Percentiles rank a stretch among this genome's conserved stretches.
Conservation (phyloP, 1,284 basidiomycete species). For the Singerocomus inundabilis region DNA sequence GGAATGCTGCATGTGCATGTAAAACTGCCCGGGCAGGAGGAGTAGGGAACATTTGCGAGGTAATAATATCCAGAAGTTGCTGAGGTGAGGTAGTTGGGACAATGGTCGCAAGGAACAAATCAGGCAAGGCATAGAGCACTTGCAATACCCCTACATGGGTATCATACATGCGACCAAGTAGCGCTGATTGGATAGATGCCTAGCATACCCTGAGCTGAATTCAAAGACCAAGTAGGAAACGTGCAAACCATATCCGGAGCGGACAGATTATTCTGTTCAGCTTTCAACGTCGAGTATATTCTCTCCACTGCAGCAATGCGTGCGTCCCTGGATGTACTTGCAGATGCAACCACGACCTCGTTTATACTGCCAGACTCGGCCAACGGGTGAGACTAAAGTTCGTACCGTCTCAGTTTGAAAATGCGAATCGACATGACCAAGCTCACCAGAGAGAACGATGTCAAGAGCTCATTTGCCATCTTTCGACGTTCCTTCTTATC, state of each 20-base stretch:
- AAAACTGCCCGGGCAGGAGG: conserved; percentile 53
- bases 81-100: conserved; percentile 27
- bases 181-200: conserved; percentile 51
- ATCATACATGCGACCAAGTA: conserved; percentile 68
- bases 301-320: conserved; percentile 53
- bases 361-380: conserved; percentile 32
- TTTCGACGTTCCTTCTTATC: conserved; percentile 42
- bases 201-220: conserved; percentile 22
- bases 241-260: conserved; percentile 34
- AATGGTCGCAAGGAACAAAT: conserved; percentile 44
- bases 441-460: conserved; percentile 56
- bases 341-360: conserved; percentile 55
- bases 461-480: conserved; percentile 48
- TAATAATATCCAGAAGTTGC: conserved; percentile 52
- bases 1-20: conserved; percentile 62
- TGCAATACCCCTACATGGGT: conserved; percentile 58
- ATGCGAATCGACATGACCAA: neutral
- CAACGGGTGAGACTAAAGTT: conserved; percentile 29
- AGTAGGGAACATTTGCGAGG: conserved; percentile 40
- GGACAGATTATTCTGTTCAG: conserved; percentile 22
- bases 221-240: neutral
- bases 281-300: conserved; percentile 41
- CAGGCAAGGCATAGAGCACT: conserved; percentile 58
- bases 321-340: conserved; percentile 47
- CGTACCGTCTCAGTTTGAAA: neutral